Evolutionary conservation across 2,329 filamentous ascomycete species (phyloP).

Genomic region (Xylariomycetidae sp.): DNA sequence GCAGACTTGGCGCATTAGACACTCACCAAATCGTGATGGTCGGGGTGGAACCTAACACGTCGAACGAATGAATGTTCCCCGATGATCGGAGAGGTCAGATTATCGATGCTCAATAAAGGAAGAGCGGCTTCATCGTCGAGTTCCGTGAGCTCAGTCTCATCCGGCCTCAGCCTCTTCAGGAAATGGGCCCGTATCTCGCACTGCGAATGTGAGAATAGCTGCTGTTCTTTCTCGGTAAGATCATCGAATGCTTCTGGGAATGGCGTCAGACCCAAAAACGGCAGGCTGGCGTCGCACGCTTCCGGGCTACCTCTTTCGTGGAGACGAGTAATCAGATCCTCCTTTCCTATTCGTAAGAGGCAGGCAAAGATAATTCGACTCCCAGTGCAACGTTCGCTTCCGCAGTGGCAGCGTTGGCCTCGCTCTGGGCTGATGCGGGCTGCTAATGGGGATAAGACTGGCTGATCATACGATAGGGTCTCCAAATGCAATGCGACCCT

Average conservation of each 20-base stretch:
- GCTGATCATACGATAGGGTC: background rate
- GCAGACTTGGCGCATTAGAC: background rate
- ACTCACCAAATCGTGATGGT: conserved; percentile 9
- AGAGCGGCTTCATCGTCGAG: conserved; percentile 6
- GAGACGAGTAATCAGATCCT: conserved; percentile 2
- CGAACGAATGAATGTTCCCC: conserved; percentile 1
- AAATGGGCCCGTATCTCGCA: conserved; percentile 4
- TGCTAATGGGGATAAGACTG: background rate
- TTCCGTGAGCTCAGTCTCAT: background rate
- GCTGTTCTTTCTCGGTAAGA: conserved; percentile 4
- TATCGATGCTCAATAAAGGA: conserved; percentile 2
- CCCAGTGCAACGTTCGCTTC: conserved; percentile 6
- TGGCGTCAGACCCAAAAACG: background rate
- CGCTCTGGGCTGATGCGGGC: conserved; percentile 1
- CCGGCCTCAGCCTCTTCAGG: background rate
- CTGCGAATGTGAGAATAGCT: conserved; percentile 5
- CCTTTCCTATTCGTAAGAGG: conserved; percentile 5
- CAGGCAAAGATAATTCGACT: conserved; percentile 10
- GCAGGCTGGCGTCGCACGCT: too few relatives aligned
- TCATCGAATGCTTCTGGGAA: background rate
- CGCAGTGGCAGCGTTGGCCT: conserved; percentile 3
- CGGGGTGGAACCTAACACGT: conserved; percentile 4
- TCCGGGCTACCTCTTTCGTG: background rate
- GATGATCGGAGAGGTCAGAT: background rate
- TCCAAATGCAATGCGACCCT: conserved; percentile 3